phyloP scores from a whole-genome alignment of 2,329 filamentous ascomycete genomes.

The Xylariaceae sp. region DNA sequence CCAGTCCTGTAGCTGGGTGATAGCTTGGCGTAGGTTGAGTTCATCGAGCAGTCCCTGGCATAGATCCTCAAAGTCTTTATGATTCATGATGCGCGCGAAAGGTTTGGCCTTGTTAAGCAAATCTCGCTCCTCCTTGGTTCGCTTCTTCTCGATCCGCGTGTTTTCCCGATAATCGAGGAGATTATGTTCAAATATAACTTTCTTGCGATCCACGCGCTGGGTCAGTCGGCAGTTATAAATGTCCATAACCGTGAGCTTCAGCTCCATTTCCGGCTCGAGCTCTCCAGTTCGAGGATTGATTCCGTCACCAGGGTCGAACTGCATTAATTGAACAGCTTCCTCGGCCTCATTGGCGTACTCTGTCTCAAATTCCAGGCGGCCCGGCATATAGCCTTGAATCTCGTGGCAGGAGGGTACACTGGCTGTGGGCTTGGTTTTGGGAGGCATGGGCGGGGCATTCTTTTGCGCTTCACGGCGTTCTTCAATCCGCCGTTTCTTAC shows the following conservation, averaged over 20 bases:
- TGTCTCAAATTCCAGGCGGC: slow-evolving; percentile 92
- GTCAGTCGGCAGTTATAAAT: slow-evolving; percentile 94
- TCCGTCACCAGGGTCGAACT: slow-evolving; percentile 93
- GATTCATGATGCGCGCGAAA: slow-evolving; percentile 95
- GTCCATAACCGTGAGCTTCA: slow-evolving; percentile 97
- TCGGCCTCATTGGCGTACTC: slow-evolving; percentile 98
- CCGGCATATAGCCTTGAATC: slow-evolving; percentile 98
- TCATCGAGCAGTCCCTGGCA: slow-evolving; percentile 84
- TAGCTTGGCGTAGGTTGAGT: slow-evolving; percentile 83
- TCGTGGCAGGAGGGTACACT: slow-evolving; percentile 96
- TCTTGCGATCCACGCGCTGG: slow-evolving; percentile 87
- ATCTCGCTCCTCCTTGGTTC: slow-evolving; percentile 91
- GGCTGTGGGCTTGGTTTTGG: slow-evolving; percentile 92
- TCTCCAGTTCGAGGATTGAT: slow-evolving; percentile 76
- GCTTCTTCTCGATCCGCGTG: slow-evolving; percentile 82
- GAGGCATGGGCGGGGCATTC: slow-evolving; percentile 72
- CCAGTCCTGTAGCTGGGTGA: slow-evolving; percentile 90
- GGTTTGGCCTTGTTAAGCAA: slow-evolving; percentile 90
- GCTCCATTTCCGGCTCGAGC: slow-evolving; percentile 89
- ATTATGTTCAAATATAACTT: slow-evolving; percentile 92
- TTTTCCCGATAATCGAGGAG: slow-evolving; percentile 93
- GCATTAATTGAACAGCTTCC: slow-evolving; percentile 96
- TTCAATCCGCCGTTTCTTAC: slow-evolving; percentile 91
- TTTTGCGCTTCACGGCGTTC: slow-evolving; percentile 83
- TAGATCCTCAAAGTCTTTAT: slow-evolving; percentile 80